Evolutionary conservation across 1,284 basidiomycete genomes (phyloP), one percentile per base, ranked within the genome.

Genomic region (Cutaneotrichosporon sp.): DNA sequence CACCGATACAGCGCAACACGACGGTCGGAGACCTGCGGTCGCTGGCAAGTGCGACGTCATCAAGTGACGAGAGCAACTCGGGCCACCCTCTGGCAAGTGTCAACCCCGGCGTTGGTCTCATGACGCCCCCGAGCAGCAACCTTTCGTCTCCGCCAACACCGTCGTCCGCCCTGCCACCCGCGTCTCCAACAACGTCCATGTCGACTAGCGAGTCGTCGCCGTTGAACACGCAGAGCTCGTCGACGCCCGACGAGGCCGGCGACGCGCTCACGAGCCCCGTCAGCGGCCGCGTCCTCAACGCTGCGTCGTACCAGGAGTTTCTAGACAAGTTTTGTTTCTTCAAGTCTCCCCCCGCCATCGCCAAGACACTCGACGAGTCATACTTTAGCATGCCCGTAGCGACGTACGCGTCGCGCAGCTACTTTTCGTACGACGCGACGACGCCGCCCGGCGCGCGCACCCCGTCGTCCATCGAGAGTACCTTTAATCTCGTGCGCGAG

Each of bases 271-370:
- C 26, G 18, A 8, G n/a, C 14, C 17, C 30, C 10, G 26, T 8
- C 14, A 4, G 30, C 36, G 65, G 62, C 10, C 60, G 67, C 41
- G 59, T 54, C 9, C 45, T 58, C 14, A 59, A 61, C 40, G 54
- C 59, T 3, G 60, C 55, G 3, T 57, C 59, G 15, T 61, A 65
- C 50, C 70, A 74, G 49, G 71, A 74, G 51, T 73, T 76, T 49
- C 59, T 76, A 12, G 67, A 70, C 54, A 70, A 69, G 50, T 76
- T 73, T 56, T 76, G 74, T 60, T 76, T 76, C 63, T 76, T 74
- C 68, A 68, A 73, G 49, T 69, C 68, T 14, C 71, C 71, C 0
- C 62, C 64, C 4, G 33, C 45, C 4, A 30, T 46, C 5, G 20
- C 38, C 20, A 43, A 35, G 8, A 40, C 45, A 4, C 54, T 55